phyloP scores from a whole-genome alignment of 352 stramenopile genomes.

The Globisporangium cylindrosporum region DNA sequence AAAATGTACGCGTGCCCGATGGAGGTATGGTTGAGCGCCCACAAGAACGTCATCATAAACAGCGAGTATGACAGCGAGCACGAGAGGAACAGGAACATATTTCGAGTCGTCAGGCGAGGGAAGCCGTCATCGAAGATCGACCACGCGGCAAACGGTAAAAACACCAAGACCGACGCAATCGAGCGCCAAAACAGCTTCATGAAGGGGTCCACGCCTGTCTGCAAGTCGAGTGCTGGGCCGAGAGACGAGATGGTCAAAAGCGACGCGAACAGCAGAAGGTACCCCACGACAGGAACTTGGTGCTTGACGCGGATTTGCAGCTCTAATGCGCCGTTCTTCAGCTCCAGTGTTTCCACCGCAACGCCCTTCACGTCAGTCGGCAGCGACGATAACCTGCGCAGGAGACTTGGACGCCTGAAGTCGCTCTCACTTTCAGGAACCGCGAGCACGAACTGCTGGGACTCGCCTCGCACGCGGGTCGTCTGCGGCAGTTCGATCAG shows the following conservation, averaged over 20 bases:
- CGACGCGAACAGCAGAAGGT: conserved; percentile 66
- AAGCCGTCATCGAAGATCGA: conserved; percentile 54
- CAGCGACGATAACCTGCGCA: conserved; percentile 57
- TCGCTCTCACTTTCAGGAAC: conserved; percentile 55
- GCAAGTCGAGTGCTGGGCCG: conserved; percentile 66
- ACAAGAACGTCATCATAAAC: conserved; percentile 82
- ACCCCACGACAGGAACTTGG: conserved; percentile 74
- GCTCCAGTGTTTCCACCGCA: conserved; percentile 67
- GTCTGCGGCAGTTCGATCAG: conserved; percentile 69
- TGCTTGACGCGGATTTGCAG: conserved; percentile 76
- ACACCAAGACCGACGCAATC: conserved; percentile 67
- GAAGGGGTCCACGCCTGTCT: conserved; percentile 71
- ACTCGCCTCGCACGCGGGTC: conserved; percentile 30
- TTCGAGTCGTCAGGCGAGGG: conserved; percentile 52
- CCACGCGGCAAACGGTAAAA: conserved; percentile 54
- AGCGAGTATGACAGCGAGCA: conserved; percentile 71
- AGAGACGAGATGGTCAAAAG: conserved; percentile 77
- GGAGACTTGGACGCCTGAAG: conserved; percentile 53
- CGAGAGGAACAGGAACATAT: conserved; percentile 63
- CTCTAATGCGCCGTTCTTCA: conserved; percentile 57
- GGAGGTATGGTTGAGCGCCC: conserved; percentile 71
- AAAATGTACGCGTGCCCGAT: conserved; percentile 86
- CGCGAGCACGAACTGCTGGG: conserved; percentile 72
- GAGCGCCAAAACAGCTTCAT: conserved; percentile 85
- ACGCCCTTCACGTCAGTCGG: conserved; percentile 73